Conservation (phyloP, 805 yeast species). For the Zygotorulaspora sp. region DNA sequence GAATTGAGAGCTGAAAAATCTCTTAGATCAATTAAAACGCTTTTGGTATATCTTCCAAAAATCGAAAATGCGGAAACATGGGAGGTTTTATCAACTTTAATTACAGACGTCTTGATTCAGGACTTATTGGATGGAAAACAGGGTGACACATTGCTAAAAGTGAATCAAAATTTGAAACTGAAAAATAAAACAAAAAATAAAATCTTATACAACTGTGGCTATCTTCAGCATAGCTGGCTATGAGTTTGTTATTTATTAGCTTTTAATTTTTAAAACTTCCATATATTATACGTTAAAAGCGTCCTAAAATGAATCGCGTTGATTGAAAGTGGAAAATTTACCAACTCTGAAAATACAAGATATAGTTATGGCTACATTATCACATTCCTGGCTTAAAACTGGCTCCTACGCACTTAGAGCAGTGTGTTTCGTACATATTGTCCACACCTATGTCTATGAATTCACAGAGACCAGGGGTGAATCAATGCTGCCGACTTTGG, state of each 20-base stretch:
- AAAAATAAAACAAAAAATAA: slow-evolving; percentile 4
- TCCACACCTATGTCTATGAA: slow-evolving; percentile 64
- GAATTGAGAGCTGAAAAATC: slow-evolving; percentile 12
- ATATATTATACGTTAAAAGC: too few species aligned
- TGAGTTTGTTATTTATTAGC: too few species aligned
- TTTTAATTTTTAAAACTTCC: too few species aligned
- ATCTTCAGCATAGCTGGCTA: slow-evolving; percentile 9
- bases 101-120: slow-evolving; percentile 12
- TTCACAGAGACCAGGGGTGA: slow-evolving; percentile 85
- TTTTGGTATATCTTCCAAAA: slow-evolving; percentile 16
- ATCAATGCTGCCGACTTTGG: slow-evolving; percentile 90
- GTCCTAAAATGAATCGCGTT: too few species aligned
- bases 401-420: slow-evolving; percentile 53
- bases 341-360: background rate
- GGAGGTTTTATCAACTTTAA: slow-evolving; percentile 5
- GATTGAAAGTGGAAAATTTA: background rate
- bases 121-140: slow-evolving; percentile 17
- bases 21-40: slow-evolving; percentile 9
- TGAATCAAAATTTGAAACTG: background rate
- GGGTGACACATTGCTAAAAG: slow-evolving; percentile 12
- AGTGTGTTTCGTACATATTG: slow-evolving; percentile 61
- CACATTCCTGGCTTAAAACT: slow-evolving; percentile 25
- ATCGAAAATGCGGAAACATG: slow-evolving; percentile 3
- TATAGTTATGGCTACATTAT: slow-evolving; percentile 2
- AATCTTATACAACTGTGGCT: slow-evolving; percentile 6